These are phyloP conservation scores for Lodderomyces margitis DNA, from an alignment of 1,139 yeast genomes.

Conservation along the genomic window DNA sequence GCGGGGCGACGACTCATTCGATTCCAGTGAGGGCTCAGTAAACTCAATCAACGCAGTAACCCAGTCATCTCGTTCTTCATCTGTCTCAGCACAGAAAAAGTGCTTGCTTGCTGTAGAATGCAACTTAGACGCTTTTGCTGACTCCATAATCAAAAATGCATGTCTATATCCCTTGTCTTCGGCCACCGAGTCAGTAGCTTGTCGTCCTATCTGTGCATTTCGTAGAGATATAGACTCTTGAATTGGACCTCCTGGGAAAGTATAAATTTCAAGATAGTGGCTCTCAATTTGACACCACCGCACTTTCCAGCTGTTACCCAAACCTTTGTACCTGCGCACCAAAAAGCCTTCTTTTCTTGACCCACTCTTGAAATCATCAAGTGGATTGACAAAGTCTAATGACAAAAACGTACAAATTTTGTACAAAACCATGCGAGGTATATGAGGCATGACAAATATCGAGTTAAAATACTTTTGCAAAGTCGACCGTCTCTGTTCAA, in stretches of 20 bases:
- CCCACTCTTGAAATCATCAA: slow-evolving; percentile 56
- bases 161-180: slow-evolving; percentile 74
- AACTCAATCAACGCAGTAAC: slow-evolving; percentile 56
- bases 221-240: slow-evolving; percentile 59
- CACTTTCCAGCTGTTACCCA: slow-evolving; percentile 68
- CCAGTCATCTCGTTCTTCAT: slow-evolving; percentile 80
- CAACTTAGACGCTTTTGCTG: slow-evolving; percentile 52
- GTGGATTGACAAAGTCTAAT: slow-evolving; percentile 63
- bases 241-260: slow-evolving; percentile 55
- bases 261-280: slow-evolving; percentile 58
- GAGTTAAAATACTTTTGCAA: slow-evolving; percentile 63
- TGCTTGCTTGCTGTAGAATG: slow-evolving; percentile 57
- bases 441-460: slow-evolving; percentile 56
- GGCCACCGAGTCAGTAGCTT: slow-evolving; percentile 56
- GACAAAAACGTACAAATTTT: slow-evolving; percentile 67
- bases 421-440: slow-evolving; percentile 55
- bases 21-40: slow-evolving; percentile 16
- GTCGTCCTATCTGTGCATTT: slow-evolving; percentile 65
- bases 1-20: slow-evolving; percentile 14
- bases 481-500: slow-evolving; percentile 56
- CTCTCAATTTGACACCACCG: slow-evolving; percentile 75
- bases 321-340: slow-evolving; percentile 54
- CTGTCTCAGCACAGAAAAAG: slow-evolving; percentile 80
- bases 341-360: slow-evolving; percentile 68
- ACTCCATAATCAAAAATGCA: slow-evolving; percentile 72